Evolutionary conservation across 768 basidiomycete species (phyloP).

Genomic region (Lactarius evosmus): DNA sequence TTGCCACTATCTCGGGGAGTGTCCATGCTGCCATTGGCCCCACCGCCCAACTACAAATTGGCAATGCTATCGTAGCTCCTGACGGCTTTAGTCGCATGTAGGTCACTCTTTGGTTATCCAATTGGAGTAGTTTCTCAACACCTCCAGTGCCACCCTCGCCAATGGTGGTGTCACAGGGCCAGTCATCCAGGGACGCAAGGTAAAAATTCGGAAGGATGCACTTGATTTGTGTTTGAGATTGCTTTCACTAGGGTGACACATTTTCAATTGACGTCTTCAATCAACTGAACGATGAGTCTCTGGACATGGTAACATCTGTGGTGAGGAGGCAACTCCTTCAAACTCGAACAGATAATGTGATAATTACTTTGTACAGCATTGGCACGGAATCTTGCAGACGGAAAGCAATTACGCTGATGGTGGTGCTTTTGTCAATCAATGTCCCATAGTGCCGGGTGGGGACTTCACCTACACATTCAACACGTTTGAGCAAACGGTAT

Average conservation of each 20-base stretch:
- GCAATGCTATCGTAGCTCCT: conserved; percentile 23
- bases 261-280: conserved; percentile 47
- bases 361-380: conserved; percentile 40
- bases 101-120: not conserved
- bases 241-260: conserved; percentile 33
- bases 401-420: conserved; percentile 47
- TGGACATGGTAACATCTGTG: conserved; percentile 49
- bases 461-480: conserved; percentile 44
- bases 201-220: not conserved
- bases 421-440: conserved; percentile 40
- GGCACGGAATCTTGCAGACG: conserved; percentile 50
- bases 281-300: conserved; percentile 40
- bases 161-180: conserved; percentile 46
- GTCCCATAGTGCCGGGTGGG: conserved; percentile 42
- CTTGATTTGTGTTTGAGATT: conserved; percentile 28
- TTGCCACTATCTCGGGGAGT: conserved; percentile 2
- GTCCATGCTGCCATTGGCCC: conserved; percentile 29
- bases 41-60: conserved; percentile 26
- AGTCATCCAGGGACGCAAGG: conserved; percentile 41
- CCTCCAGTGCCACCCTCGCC: conserved; percentile 41
- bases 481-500: conserved; percentile 36
- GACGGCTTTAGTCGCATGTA: conserved; percentile 28
- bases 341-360: conserved; percentile 15
- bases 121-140: no score
- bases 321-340: conserved; percentile 31